phyloP scores from a whole-genome alignment of 768 basidiomycete species.

The Mycena belliarum region DNA sequence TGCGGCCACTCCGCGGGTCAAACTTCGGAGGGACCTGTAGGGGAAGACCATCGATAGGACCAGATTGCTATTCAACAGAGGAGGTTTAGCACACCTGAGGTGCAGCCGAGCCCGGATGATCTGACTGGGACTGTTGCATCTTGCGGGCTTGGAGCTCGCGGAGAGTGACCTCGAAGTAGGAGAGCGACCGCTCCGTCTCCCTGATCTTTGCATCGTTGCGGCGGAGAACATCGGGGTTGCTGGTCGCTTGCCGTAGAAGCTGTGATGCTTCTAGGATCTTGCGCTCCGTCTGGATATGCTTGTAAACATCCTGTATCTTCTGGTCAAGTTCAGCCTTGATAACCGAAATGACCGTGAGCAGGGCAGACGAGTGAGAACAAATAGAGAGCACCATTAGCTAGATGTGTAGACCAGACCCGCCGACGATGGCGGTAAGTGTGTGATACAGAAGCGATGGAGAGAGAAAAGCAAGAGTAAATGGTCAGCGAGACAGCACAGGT shows the following conservation, averaged over 20 bases:
- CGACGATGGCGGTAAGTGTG: conserved; percentile 6
- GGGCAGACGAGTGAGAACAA: background rate
- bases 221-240: conserved; percentile 82
- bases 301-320: conserved; percentile 91
- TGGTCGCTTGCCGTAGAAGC: conserved; percentile 77
- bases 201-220: conserved; percentile 83
- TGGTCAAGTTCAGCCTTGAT: conserved; percentile 75
- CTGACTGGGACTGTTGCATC: conserved; percentile 56
- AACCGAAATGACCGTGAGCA: conserved; percentile 5
- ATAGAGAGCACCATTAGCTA: conserved; percentile 22
- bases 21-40: conserved; percentile 53
- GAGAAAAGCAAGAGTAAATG: background rate
- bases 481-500: too few species aligned
- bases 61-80: conserved; percentile 22
- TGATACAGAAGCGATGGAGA: conserved; percentile 1
- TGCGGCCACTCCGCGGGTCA: conserved; percentile 41
- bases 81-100: conserved; percentile 40
- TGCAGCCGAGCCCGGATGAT: conserved; percentile 47
- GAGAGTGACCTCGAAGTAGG: conserved; percentile 86
- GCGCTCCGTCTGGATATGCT: conserved; percentile 88
- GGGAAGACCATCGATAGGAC: conserved; percentile 21
- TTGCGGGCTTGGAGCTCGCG: conserved; percentile 82
- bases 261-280: conserved; percentile 88
- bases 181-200: conserved; percentile 80
- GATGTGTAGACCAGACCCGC: conserved; percentile 15